Base-by-base conservation (phyloP, 2,329 filamentous ascomycete species). In the Chaetothyriales sp. region DNA sequence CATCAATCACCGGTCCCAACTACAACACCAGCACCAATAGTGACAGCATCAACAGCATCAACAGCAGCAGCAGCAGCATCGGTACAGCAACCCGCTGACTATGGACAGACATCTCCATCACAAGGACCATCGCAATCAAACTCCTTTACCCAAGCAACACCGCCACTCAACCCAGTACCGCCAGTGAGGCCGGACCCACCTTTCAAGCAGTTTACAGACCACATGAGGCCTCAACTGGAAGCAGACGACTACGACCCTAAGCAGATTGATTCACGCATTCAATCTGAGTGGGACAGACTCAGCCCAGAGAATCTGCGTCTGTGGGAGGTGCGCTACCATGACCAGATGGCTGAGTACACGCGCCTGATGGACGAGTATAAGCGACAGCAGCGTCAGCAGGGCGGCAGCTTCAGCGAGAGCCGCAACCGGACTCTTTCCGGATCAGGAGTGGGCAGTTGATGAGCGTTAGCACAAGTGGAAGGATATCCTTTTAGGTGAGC, bases 311-410 rank as follows among this genome's bases (percentile, higher is more conserved):
- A 58, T 44, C 50, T 54, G 46, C 52, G 52, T 25, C 50, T 58
- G n/a, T 60, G 58, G 58, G 58, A 61, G 3, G 55, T 57, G 18
- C 48, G 57, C 25, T 61, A 61, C 44, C 39, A 55, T 43, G 57
- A 60, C 10, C 56, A 61, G 44, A 60, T 61, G 59, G 48, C 43
- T 32, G 51, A 58, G 26, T 58, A 60, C 44, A 54, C 56, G 19
- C 49, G 50, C 10, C 52, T 48, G 2, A 58, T 58, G 56, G 57
- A 60, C 47, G 48, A 36, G 10, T 59, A 49, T 36, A 60, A 60
- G 46, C 51, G 56, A 7, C 20, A 47, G 20, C 45, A 47, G 45
- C 22, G 28, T 9, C 22, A 47, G 45, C 20, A 22, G 19, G 45
- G 45, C 19, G 45, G 22, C 9, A 47, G 45, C 18, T 47, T 47